These are phyloP conservation scores for Hygrophila difformis DNA, from an alignment of 257 asterid species.

Conservation along the genomic window DNA sequence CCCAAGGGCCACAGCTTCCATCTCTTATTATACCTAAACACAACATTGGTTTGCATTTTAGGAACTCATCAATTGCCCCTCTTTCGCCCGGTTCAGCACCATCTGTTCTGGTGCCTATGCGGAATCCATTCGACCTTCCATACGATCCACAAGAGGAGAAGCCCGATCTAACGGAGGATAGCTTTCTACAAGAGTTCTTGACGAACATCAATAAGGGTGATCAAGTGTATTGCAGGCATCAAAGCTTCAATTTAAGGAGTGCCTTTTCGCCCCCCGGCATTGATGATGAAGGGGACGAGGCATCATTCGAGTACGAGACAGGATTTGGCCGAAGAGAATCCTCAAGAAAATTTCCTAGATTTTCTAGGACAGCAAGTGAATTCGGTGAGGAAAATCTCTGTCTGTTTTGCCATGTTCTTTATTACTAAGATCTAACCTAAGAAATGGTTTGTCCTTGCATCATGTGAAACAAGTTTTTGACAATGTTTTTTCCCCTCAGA, in stretches of 20 bases:
- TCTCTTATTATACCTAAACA: slow-evolving; percentile 38
- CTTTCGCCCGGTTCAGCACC: slow-evolving; percentile 83
- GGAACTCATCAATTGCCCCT: slow-evolving; percentile 11
- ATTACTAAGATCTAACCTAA: no score
- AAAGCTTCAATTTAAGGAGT: slow-evolving; percentile 48
- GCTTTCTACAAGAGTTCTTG: slow-evolving; percentile 62
- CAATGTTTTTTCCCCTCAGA: not conserved
- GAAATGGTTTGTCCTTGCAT: no score
- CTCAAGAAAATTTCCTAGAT: slow-evolving; percentile 8
- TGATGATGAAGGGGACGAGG: slow-evolving; percentile 12
- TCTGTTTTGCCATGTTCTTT: no score
- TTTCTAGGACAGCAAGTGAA: slow-evolving; percentile 16
- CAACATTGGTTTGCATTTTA: slow-evolving; percentile 9
- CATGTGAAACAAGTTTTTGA: no score
- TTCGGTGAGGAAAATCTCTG: slow-evolving; percentile 26
- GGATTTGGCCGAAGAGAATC: slow-evolving; percentile 17
- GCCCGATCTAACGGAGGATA: slow-evolving; percentile 71
- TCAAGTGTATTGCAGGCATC: slow-evolving; percentile 46
- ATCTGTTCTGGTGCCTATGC: slow-evolving; percentile 48
- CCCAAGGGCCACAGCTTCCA: slow-evolving; percentile 22
- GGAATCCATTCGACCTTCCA: slow-evolving; percentile 86
- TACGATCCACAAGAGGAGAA: slow-evolving; percentile 91
- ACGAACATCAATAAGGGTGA: slow-evolving; percentile 32
- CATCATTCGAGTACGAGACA: slow-evolving; percentile 14
- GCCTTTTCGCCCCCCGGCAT: slow-evolving; percentile 21